Evolutionary conservation across 441 rosid species (phyloP), one percentile per base, ranked within the genome.

Genomic region (Biscutella laevigata): DNA sequence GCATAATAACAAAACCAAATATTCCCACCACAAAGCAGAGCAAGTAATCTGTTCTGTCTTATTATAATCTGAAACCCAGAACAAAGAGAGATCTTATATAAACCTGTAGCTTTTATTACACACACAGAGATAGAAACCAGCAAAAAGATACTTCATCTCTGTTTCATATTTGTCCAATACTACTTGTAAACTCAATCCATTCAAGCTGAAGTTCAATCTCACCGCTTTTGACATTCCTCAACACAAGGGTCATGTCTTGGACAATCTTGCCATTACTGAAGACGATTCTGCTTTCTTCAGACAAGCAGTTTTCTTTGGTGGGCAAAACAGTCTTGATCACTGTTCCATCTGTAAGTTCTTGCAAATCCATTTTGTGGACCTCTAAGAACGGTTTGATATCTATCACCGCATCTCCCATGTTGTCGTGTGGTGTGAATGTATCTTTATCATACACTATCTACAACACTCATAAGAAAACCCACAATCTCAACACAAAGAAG

Each of bases 321-420:
- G 80, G 84, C 16, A 63, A 63, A 29, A 81, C 64, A 20, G 45
- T 72, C 63, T 61, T 70, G 50, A 78, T 33, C 38, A 57, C 67
- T 21, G 74, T 65, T 5, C 72, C 77, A 17, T 61, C 63, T 2
- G 80, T 74, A 1, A 81, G 68, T 19, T 62, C 43, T 35, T 70
- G 13, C 55, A 76, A 50, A 14, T 62, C 72, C 64, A 61, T 26
- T 53, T 56, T 56, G 1, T 68, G 35, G 34, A 74, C 64, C 24
- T 61, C 77, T 17, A 76, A 5, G 10, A 72, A 81, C 4, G 87
- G 75, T 49, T 69, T 55, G 20, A 78, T 55, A 7, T 76, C 82
- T 3, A 81, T 68, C 17, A 32, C 16, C 0, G 80, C 84, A 0
- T 74, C 71, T 6, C 87, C 87, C 82, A 81, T 78, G 48, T 66